These are phyloP conservation scores for Maudiozyma bulderi DNA, from an alignment of 805 yeast genomes.

Conservation along the genomic window DNA sequence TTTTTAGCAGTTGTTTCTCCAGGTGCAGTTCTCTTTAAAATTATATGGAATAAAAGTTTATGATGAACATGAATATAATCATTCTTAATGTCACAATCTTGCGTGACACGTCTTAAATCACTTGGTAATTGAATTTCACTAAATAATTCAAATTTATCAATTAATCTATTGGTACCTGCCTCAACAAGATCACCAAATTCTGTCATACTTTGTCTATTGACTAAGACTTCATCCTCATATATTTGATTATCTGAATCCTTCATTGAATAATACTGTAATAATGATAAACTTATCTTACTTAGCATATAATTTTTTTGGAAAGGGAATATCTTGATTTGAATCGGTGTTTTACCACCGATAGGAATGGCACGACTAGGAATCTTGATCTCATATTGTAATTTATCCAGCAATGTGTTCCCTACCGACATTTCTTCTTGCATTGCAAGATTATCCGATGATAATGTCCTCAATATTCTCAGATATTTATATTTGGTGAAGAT, in stretches of 20 bases:
- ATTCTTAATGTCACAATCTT: constrained; percentile 65
- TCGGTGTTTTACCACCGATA: constrained; percentile 65
- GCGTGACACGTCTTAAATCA: constrained; percentile 63
- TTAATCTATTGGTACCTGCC: constrained; percentile 20
- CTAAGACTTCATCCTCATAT: constrained; percentile 50
- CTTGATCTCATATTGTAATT: constrained; percentile 77
- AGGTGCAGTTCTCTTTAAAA: constrained; percentile 32
- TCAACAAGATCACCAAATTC: constrained; percentile 37
- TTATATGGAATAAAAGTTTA: constrained; percentile 64
- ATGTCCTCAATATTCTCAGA: constrained; percentile 69
- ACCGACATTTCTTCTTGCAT: constrained; percentile 71
- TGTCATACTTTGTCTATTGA: constrained; percentile 41
- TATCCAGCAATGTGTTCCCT: constrained; percentile 83
- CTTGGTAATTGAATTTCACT: constrained; percentile 57
- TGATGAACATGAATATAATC: constrained; percentile 67
- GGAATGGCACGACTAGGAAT: constrained; percentile 83
- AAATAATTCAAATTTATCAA: constrained; percentile 56
- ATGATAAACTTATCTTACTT: constrained; percentile 54
- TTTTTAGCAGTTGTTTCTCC: constrained; percentile 57
- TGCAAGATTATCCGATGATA: constrained; percentile 63
- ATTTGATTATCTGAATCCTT: constrained; percentile 48
- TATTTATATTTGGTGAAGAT: constrained; percentile 36
- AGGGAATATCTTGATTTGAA: constrained; percentile 66
- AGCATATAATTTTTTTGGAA: constrained; percentile 65
- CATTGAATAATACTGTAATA: constrained; percentile 55